Evolutionary conservation across 106 monocot genomes (phyloP).

Genomic region (Dendrobium huoshanense): DNA sequence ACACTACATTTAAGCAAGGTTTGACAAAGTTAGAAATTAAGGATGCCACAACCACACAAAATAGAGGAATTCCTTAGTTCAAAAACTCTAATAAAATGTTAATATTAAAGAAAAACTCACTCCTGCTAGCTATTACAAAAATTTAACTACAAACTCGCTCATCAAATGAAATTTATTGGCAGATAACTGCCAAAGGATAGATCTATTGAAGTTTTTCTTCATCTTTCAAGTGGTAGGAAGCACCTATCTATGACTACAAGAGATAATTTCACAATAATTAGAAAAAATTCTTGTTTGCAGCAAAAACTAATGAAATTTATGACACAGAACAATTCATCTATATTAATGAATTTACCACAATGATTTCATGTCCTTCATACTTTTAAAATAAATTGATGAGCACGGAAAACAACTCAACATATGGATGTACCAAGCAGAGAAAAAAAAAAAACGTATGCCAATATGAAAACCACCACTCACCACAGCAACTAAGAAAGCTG

Average conservation of each 20-base stretch:
- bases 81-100: not conserved
- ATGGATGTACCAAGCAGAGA: not conserved
- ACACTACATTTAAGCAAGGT: not conserved
- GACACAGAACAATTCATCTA: not conserved
- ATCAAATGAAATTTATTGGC: not conserved
- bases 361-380: not conserved
- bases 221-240: not conserved
- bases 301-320: not conserved
- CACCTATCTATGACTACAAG: not conserved
- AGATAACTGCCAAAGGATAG: not conserved
- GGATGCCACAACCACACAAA: not conserved
- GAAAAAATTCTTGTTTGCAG: not conserved
- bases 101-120: not conserved
- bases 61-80: not conserved
- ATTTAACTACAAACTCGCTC: not conserved
- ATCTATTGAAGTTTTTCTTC: not conserved
- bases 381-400: not conserved
- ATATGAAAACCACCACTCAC: constrained; percentile 40
- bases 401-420: no score
- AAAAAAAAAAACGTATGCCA: not conserved
- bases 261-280: not conserved
- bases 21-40: not conserved
- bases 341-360: not conserved
- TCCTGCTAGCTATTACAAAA: not conserved
- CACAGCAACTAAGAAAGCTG: constrained; percentile 94